These are phyloP conservation scores for Leccinum subrobustum DNA, from an alignment of 1,284 basidiomycete species.

Conservation along the genomic window DNA sequence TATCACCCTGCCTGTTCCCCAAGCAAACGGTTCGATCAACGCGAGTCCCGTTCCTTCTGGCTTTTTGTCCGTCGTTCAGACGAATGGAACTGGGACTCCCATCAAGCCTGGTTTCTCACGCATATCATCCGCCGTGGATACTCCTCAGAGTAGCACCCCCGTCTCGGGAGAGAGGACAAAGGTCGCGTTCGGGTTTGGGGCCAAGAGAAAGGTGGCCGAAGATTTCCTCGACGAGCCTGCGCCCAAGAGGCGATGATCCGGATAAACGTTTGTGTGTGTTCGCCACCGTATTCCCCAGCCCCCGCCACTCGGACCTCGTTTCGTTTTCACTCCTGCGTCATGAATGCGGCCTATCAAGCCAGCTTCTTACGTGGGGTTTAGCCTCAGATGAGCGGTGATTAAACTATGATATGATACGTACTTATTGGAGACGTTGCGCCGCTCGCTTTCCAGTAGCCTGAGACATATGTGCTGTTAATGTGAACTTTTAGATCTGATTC, in stretches of 20 bases:
- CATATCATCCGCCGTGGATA: constrained; percentile 57
- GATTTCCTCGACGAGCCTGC: constrained; percentile 51
- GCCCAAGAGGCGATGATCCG: constrained; percentile 40
- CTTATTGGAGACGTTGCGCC: neutral
- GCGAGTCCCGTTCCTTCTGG: constrained; percentile 46
- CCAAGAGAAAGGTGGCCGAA: constrained; percentile 73
- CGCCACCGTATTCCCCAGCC: neutral
- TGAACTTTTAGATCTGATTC: neutral
- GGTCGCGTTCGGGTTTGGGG: constrained; percentile 72
- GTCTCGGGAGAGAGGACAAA: constrained; percentile 63
- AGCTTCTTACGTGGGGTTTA: neutral
- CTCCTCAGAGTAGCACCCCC: constrained; percentile 50
- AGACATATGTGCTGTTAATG: neutral
- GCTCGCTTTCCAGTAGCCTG: neutral
- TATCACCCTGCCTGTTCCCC: constrained; percentile 65
- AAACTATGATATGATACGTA: neutral
- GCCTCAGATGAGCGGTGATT: neutral
- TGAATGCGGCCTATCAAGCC: neutral
- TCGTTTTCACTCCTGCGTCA: neutral
- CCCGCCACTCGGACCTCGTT: neutral
- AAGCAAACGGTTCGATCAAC: constrained; percentile 39
- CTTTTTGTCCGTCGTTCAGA: constrained; percentile 35
- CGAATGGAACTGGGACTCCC: constrained; percentile 54
- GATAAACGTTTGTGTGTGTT: neutral
- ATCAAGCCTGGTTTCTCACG: constrained; percentile 73